Evolutionary conservation across 2,329 filamentous ascomycete genomes (phyloP).

Genomic region (Fusarium buharicum): DNA sequence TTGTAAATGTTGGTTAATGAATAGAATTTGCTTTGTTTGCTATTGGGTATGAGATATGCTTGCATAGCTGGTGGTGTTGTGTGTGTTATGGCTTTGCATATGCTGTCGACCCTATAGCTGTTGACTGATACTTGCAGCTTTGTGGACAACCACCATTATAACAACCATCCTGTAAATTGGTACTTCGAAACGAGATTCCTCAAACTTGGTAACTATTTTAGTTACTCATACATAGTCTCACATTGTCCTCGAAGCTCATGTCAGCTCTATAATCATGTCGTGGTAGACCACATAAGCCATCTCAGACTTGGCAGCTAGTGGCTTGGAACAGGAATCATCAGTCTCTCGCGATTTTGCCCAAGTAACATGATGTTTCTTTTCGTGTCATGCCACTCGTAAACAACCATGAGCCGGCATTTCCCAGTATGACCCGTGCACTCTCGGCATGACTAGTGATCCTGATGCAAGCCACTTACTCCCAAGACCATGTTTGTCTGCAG

Average conservation of each 20-base stretch:
- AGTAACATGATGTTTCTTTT: neutral
- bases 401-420: neutral
- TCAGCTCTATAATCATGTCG: conserved; percentile 28
- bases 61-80: conserved; percentile 1
- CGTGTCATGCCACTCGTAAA: neutral
- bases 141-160: too few relatives aligned
- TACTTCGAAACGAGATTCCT: neutral
- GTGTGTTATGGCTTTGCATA: conserved; percentile 2
- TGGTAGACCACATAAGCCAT: conserved; percentile 13
- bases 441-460: conserved; percentile 2
- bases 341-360: neutral
- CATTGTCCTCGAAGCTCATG: conserved; percentile 18
- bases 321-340: neutral
- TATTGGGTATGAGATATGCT: neutral
- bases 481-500: conserved; percentile 12
- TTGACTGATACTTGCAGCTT: too few relatives aligned
- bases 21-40: neutral
- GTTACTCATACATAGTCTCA: conserved; percentile 11
- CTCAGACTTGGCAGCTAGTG: neutral
- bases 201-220: neutral
- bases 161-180: too few relatives aligned
- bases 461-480: conserved; percentile 26
- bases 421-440: conserved; percentile 12
- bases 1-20: conserved; percentile 1
- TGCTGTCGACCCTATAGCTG: neutral